A percentile compares a stretch with the other conserved stretches of the same genome.
Conservation (phyloP, 1,139 yeast genomes). For the Lodderomyces orthopsilosis region DNA sequence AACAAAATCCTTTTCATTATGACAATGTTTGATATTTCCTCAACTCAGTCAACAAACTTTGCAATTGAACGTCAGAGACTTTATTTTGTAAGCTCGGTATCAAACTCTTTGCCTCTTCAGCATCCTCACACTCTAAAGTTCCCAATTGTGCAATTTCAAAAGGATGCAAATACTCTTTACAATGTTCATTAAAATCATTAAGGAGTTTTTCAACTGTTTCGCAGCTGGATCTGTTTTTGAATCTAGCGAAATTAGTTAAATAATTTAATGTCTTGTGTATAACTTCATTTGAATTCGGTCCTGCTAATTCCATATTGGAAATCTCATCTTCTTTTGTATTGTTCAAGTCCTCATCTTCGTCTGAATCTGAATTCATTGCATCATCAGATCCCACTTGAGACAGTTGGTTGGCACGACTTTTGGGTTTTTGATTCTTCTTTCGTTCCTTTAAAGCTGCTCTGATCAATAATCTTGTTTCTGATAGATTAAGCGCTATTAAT, state of each 20-base stretch:
- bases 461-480: slow-evolving; percentile 86
- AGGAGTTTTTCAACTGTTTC: slow-evolving; percentile 88
- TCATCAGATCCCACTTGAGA: neutral
- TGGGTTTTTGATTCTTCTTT: slow-evolving; percentile 24
- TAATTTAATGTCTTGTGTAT: slow-evolving; percentile 90
- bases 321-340: slow-evolving; percentile 58
- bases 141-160: slow-evolving; percentile 96
- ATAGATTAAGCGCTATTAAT: slow-evolving; percentile 77
- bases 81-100: slow-evolving; percentile 83
- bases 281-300: slow-evolving; percentile 62
- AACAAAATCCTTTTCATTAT: neutral
- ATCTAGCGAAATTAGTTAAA: slow-evolving; percentile 80
- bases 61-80: slow-evolving; percentile 83
- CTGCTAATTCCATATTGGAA: slow-evolving; percentile 67
- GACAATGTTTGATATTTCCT: slow-evolving; percentile 58
- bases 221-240: slow-evolving; percentile 88
- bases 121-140: slow-evolving; percentile 90
- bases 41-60: slow-evolving; percentile 81
- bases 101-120: slow-evolving; percentile 94
- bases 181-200: slow-evolving; percentile 63
- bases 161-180: slow-evolving; percentile 71
- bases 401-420: neutral
- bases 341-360: slow-evolving; percentile 39
- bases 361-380: slow-evolving; percentile 12
- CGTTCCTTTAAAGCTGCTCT: slow-evolving; percentile 89